A percentile compares a stretch with the other conserved stretches of the same genome.
These are phyloP conservation scores for Nannochloropsis salina DNA, from an alignment of 108 stramenopile species.

Conservation along the genomic window DNA sequence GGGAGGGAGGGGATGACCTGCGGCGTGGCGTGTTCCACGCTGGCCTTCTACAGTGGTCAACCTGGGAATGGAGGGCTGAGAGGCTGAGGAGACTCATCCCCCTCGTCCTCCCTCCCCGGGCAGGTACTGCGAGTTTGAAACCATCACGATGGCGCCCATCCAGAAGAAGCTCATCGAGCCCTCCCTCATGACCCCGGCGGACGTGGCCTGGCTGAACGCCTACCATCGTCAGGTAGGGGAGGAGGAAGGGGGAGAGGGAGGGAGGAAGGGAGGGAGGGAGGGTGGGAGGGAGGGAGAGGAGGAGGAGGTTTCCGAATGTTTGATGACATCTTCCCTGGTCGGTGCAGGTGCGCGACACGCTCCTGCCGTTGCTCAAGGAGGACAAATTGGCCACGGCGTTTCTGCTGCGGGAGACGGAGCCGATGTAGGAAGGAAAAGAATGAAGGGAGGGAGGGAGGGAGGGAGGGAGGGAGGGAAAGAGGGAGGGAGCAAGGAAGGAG, in stretches of 20 bases:
- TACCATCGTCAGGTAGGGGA: constrained; percentile 46
- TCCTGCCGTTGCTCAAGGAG: background rate
- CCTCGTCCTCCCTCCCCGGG: background rate
- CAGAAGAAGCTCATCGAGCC: constrained; percentile 48
- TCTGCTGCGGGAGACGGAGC: background rate
- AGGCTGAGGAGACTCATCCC: too few relatives aligned
- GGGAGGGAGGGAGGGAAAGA: background rate
- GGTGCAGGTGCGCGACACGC: background rate
- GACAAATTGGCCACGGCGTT: background rate
- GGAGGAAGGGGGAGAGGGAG: too few relatives aligned
- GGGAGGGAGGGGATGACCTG: too few relatives aligned
- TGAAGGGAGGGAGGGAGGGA: background rate
- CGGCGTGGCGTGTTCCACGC: too few relatives aligned
- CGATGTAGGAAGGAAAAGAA: constrained; percentile 15
- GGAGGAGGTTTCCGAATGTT: background rate
- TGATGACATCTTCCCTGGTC: background rate
- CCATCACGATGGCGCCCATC: constrained; percentile 50
- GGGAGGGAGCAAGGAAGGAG: background rate
- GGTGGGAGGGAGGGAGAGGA: background rate
- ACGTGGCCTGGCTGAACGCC: constrained; percentile 50
- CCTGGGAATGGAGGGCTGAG: too few relatives aligned
- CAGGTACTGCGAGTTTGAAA: constrained; percentile 45
- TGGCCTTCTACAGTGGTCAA: too few relatives aligned
- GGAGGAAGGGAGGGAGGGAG: background rate
- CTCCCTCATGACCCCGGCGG: constrained; percentile 34